Base-by-base conservation (phyloP, 2,329 filamentous ascomycete genomes). In the Plectosphaerella plurivora region DNA sequence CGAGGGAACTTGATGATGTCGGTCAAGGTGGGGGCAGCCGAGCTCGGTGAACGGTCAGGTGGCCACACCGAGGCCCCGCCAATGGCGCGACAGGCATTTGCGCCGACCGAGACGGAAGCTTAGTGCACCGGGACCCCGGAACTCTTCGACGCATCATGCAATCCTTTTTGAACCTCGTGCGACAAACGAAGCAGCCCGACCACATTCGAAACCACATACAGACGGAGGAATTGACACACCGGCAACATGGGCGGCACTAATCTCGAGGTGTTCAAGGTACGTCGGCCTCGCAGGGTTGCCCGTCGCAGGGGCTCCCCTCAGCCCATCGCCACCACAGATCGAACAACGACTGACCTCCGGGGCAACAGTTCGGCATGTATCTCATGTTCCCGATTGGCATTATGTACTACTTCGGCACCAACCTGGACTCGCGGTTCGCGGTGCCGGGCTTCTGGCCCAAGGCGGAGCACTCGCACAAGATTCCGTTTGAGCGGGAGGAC, bases 331-430 rank as follows among this genome's bases (percentile, higher is more conserved):
- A 25, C 33, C 20, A 28, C 11, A 16, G 16, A 37, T 9, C 2
- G 25, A 3, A 51, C 24, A 10, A 11, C 22, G 49, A 15, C 52
- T 53, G 44, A 53, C 49, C 18, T 52, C 28, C 49, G 10, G 16
- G 33, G 7, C 45, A 16, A 24, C 57, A 97, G 93, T 99, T 99
- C 71, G 92, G 93, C 76, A 89, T 95, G 82, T 99, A 99, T 77
- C 87, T 99, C 76, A 87, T 97, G 81, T 99, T 99, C 74, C 94
- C 94, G 16, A 97, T 99, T 65, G 91, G 90, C 63, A 92, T 94
- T 78, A 99, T 99, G 94, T 97, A 95, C 80, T 99, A 99, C 78
- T 99, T 97, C 72, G 94, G 94, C 68, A 96, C 92, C 52, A 99
- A 99, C 72, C 89, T 99, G 67, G 94, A 99, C 73, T 82, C 87